Conservation (phyloP, 2,329 filamentous ascomycete genomes). For the Aureobasidium sp. region DNA sequence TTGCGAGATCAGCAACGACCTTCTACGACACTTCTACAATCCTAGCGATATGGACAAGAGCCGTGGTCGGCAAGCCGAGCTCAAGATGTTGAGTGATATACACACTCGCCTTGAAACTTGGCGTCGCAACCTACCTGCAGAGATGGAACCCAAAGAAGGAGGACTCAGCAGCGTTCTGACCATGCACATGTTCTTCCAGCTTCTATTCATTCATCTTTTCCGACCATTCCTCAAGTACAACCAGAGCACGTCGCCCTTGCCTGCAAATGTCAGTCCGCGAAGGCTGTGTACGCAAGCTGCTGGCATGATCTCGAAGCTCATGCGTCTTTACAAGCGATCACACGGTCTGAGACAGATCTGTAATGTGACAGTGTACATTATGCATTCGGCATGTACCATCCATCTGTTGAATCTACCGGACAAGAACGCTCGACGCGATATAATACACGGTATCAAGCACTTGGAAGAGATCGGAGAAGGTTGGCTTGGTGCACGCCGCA, state of each 20-base stretch:
- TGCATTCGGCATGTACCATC: constrained; percentile 88
- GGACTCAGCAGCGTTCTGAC: constrained; percentile 74
- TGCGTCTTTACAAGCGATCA: constrained; percentile 85
- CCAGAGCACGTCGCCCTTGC: constrained; percentile 71
- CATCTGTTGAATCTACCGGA: constrained; percentile 89
- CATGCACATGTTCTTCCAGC: constrained; percentile 96
- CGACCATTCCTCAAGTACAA: constrained; percentile 90
- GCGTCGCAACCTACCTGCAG: constrained; percentile 73
- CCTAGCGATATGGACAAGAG: constrained; percentile 47
- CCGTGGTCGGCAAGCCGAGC: constrained; percentile 68
- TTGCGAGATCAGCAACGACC: constrained; percentile 88
- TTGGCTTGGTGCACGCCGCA: constrained; percentile 83
- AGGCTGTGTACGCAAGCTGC: constrained; percentile 88
- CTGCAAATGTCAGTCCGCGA: constrained; percentile 78
- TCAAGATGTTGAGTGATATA: constrained; percentile 88
- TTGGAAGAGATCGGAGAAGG: constrained; percentile 93
- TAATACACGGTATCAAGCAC: constrained; percentile 82
- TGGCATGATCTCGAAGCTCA: constrained; percentile 82
- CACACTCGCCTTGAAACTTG: constrained; percentile 85
- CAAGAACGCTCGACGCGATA: constrained; percentile 80
- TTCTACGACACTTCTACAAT: constrained; percentile 86
- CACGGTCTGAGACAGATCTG: constrained; percentile 90
- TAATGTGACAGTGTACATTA: constrained; percentile 93
- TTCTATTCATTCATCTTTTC: constrained; percentile 93
- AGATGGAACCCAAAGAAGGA: constrained; percentile 83